These are phyloP conservation scores for Marsdenia floribunda DNA, from an alignment of 257 asterid genomes.

Conservation along the genomic window DNA sequence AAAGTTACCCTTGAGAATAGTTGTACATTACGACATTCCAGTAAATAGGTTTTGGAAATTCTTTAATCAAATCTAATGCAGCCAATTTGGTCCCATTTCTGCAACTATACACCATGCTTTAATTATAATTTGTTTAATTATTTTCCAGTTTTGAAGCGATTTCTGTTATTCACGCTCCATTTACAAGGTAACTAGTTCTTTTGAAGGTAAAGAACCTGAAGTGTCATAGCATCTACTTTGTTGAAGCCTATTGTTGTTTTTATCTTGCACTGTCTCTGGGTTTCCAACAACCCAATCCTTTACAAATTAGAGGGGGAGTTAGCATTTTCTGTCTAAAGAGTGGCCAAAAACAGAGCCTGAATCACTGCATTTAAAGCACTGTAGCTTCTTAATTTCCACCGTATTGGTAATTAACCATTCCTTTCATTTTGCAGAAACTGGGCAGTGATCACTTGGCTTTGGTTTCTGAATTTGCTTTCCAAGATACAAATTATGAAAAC, in stretches of 20 bases:
- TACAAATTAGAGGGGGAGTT: not conserved
- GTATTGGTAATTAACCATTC: not conserved
- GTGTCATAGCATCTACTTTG: not conserved
- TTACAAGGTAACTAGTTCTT: not conserved
- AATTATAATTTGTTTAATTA: not conserved
- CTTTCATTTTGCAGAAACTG: constrained; percentile 22
- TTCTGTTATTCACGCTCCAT: not conserved
- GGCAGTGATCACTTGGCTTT: constrained; percentile 41
- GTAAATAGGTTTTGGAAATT: not conserved
- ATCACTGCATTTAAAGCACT: not conserved
- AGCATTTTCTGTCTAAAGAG: not conserved
- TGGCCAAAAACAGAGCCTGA: not conserved
- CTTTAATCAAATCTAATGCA: not conserved
- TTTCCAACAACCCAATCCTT: not conserved
- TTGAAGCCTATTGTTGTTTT: not conserved
- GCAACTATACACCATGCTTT: not conserved
- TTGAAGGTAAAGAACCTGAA: not conserved
- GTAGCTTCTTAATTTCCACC: not conserved
- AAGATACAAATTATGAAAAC: constrained; percentile 7
- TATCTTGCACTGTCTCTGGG: not conserved
- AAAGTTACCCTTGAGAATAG: not conserved
- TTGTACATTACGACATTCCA: not conserved
- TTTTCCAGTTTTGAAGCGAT: not conserved
- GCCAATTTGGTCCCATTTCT: not conserved
- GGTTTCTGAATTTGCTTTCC: constrained; percentile 35